A percentile compares a stretch with the other conserved stretches of the same genome.
These are phyloP conservation scores for Clonostachys sp. DNA, from an alignment of 2,329 filamentous ascomycete genomes.

Conservation along the genomic window DNA sequence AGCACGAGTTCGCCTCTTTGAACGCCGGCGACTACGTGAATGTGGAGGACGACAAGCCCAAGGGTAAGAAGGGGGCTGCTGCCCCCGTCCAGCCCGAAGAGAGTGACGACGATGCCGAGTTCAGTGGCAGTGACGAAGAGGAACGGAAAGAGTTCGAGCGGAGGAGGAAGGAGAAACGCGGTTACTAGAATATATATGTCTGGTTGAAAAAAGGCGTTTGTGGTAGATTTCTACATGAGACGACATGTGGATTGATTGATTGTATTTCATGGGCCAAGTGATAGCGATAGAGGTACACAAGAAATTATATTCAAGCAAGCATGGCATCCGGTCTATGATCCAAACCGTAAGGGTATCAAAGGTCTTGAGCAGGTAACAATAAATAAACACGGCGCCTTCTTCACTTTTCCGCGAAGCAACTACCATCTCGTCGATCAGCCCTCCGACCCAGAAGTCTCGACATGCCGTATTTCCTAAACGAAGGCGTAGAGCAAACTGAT, in stretches of 20 bases:
- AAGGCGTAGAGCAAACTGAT: too few relatives aligned
- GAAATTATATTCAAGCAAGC: background rate
- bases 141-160: constrained; percentile 59
- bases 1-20: constrained; percentile 62
- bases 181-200: constrained; percentile 4
- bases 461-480: too few relatives aligned
- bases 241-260: background rate
- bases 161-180: constrained; percentile 35
- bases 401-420: too few relatives aligned
- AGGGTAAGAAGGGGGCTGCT: constrained; percentile 13
- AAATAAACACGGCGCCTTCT: too few relatives aligned
- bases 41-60: constrained; percentile 41
- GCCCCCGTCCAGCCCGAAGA: constrained; percentile 12
- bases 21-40: constrained; percentile 55
- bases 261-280: background rate
- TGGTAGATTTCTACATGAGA: background rate
- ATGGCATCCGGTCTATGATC: background rate
- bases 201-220: background rate
- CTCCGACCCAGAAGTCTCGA: too few relatives aligned
- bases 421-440: too few relatives aligned
- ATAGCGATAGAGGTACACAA: background rate
- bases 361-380: too few relatives aligned
- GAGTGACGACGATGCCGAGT: constrained; percentile 47
- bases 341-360: too few relatives aligned
- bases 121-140: constrained; percentile 60